phyloP scores from a whole-genome alignment of 805 yeast genomes.

The Brettanomyces anomalus region DNA sequence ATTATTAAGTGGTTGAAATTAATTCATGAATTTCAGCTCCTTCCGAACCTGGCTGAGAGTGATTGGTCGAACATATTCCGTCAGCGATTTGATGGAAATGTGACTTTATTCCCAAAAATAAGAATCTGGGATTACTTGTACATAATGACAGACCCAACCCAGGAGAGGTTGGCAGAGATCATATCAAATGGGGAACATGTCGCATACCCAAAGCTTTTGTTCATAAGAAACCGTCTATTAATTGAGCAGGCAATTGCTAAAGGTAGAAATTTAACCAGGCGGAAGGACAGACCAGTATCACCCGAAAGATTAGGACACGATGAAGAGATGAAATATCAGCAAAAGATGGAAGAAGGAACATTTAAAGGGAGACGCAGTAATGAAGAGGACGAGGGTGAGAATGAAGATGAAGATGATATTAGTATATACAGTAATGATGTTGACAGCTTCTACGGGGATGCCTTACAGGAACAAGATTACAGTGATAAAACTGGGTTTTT shows the following conservation, averaged over 20 bases:
- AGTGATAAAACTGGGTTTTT: conserved; percentile 4
- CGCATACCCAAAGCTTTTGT: conserved; percentile 57
- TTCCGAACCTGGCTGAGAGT: conserved; percentile 62
- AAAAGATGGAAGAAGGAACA: conserved; percentile 6
- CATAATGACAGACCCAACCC: conserved; percentile 61
- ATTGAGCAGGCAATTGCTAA: conserved; percentile 58
- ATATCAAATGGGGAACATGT: conserved; percentile 55
- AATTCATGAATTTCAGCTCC: conserved; percentile 51
- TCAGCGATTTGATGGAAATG: conserved; percentile 66
- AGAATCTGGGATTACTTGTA: conserved; percentile 49
- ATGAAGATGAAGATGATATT: background rate
- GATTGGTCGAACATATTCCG: conserved; percentile 77
- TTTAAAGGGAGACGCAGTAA: conserved; percentile 1
- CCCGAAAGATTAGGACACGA: conserved; percentile 4
- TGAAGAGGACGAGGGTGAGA: conserved; percentile 3
- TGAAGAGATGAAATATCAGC: conserved; percentile 8
- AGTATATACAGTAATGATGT: background rate
- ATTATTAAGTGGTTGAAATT: conserved; percentile 70
- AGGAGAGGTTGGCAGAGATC: conserved; percentile 44
- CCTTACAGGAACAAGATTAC: background rate
- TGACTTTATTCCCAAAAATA: conserved; percentile 70
- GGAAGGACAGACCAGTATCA: background rate
- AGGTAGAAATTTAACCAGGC: conserved; percentile 29
- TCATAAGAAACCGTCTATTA: conserved; percentile 52
- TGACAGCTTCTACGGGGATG: conserved; percentile 3